Evolutionary conservation across 805 yeast species (phyloP).

Genomic region (Barnettozyma vustinii): DNA sequence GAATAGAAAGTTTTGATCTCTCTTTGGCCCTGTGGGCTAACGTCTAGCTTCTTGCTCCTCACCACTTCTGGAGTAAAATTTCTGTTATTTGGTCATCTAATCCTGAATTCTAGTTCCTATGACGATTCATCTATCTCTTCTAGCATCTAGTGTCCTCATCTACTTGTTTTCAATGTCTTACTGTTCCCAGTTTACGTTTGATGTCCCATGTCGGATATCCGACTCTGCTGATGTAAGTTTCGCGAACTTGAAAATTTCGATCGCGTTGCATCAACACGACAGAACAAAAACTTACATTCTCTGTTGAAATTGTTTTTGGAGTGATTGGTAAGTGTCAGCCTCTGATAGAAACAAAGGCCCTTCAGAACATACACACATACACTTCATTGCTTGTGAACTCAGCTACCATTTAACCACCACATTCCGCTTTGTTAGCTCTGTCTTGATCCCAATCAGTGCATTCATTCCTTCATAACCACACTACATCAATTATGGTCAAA

Average conservation of each 20-base stretch:
- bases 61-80: too few relatives aligned
- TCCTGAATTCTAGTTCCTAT: too few relatives aligned
- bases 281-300: neutral
- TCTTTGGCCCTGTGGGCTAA: neutral
- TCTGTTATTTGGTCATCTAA: too few relatives aligned
- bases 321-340: neutral
- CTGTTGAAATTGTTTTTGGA: neutral
- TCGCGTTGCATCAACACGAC: neutral
- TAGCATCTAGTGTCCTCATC: neutral
- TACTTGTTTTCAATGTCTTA: too few relatives aligned
- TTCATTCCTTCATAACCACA: neutral
- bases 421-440: neutral
- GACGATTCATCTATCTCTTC: too few relatives aligned
- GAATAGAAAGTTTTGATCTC: constrained; percentile 9
- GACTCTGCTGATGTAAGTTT: too few relatives aligned
- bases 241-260: neutral
- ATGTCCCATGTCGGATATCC: too few relatives aligned
- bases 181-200: too few relatives aligned
- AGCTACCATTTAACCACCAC: neutral
- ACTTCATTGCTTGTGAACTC: neutral
- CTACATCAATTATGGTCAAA: neutral
- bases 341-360: neutral
- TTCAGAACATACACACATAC: neutral
- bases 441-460: neutral
- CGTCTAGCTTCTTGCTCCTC: neutral